A percentile compares a stretch with the other conserved stretches of the same genome.
phyloP scores from a whole-genome alignment of 2,329 filamentous ascomycete species.

The Magnaporthiopsis rhizophila region DNA sequence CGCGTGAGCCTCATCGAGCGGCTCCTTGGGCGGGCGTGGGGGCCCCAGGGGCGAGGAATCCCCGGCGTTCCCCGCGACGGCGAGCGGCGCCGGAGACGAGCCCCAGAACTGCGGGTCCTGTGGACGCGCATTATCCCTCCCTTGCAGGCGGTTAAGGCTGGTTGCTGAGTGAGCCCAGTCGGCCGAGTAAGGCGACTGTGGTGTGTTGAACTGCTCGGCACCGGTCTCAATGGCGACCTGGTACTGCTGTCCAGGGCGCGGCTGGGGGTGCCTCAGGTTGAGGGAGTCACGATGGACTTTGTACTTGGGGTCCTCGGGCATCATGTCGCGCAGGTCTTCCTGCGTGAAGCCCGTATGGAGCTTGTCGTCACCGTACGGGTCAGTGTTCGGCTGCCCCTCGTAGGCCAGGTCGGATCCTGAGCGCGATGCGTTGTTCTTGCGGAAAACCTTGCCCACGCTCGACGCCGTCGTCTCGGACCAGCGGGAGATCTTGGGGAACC shows the following conservation, averaged over 20 bases:
- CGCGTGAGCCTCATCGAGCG: conserved; percentile 31
- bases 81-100: conserved; percentile 28
- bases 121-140: conserved; percentile 26
- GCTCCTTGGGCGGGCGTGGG: conserved; percentile 56
- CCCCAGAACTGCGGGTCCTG: conserved; percentile 33
- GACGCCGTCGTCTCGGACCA: conserved; percentile 97
- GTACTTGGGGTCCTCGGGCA: conserved; percentile 64
- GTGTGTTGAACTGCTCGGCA: conserved; percentile 57
- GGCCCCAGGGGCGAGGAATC: conserved; percentile 27
- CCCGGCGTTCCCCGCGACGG: conserved; percentile 18
- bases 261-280: conserved; percentile 73
- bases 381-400: conserved; percentile 48
- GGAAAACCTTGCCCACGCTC: conserved; percentile 65
- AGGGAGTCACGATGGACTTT: conserved; percentile 74
- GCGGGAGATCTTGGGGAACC: conserved; percentile 86
- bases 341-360: conserved; percentile 50
- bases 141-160: conserved; percentile 46
- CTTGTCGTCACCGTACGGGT: conserved; percentile 53
- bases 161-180: conserved; percentile 57
- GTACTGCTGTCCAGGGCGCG: conserved; percentile 64
- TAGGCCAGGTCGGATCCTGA: conserved; percentile 71
- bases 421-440: conserved; percentile 53
- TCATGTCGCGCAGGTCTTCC: conserved; percentile 31
- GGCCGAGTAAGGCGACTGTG: conserved; percentile 51
- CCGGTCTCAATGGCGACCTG: conserved; percentile 60